phyloP scores from a whole-genome alignment of 2,329 filamentous ascomycete species.

The Cordyceps militaris region DNA sequence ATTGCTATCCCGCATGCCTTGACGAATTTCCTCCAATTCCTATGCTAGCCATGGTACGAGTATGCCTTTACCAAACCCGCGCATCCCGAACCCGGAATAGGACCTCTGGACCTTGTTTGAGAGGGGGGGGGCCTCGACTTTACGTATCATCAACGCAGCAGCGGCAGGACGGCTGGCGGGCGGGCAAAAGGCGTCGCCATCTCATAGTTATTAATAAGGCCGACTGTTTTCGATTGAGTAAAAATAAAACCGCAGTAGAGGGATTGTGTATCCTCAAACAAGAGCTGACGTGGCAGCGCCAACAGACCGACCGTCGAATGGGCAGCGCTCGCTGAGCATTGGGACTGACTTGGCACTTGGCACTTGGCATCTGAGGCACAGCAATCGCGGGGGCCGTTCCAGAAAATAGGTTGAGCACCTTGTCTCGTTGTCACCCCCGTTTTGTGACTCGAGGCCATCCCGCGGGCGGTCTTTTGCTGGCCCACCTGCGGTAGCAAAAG shows the following conservation, averaged over 20 bases:
- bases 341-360: background rate
- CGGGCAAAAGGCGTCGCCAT: background rate
- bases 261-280: background rate
- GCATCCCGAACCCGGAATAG: background rate
- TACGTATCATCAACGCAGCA: background rate
- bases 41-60: background rate
- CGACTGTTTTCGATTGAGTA: too few species aligned
- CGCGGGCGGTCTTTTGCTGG: background rate
- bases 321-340: background rate
- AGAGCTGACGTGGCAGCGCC: background rate
- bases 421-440: background rate
- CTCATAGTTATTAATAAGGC: too few species aligned
- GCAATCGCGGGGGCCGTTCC: background rate
- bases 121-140: background rate
- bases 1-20: background rate
- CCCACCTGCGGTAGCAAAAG: background rate
- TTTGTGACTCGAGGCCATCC: background rate
- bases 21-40: background rate
- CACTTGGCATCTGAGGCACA: constrained; percentile 4
- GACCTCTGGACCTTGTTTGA: background rate
- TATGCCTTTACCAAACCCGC: background rate
- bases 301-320: too few species aligned
- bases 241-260: background rate
- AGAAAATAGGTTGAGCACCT: background rate
- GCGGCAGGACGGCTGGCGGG: background rate